These are phyloP conservation scores for Xylaria hypoxylon DNA, from an alignment of 2,329 filamentous ascomycete species.

Conservation along the genomic window DNA sequence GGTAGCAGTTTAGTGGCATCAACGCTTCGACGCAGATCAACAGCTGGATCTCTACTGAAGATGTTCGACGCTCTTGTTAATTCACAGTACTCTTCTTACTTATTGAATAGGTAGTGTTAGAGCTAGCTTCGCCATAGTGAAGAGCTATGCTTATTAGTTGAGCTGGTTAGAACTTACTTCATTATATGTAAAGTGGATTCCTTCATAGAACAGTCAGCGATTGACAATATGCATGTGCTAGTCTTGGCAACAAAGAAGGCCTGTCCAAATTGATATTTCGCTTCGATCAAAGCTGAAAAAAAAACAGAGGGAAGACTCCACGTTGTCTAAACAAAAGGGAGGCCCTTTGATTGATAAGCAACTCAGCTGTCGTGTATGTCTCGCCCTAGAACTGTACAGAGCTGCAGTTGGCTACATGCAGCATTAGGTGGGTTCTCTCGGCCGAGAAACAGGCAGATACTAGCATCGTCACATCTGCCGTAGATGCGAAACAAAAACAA, in stretches of 20 bases:
- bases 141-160: too few relatives aligned
- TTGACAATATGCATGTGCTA: not conserved
- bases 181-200: not conserved
- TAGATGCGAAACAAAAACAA: conserved; percentile 5
- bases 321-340: not conserved
- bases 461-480: not conserved
- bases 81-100: too few relatives aligned
- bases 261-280: not conserved
- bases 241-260: conserved; percentile 5
- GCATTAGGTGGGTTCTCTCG: conserved; percentile 11
- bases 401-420: not conserved
- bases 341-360: conserved; percentile 15
- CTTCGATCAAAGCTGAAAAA: not conserved
- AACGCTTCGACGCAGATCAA: too few relatives aligned
- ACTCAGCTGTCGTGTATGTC: not conserved
- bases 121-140: too few relatives aligned
- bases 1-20: too few relatives aligned
- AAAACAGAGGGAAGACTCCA: not conserved
- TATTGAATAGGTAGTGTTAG: too few relatives aligned
- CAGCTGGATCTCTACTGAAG: too few relatives aligned
- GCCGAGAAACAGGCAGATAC: conserved; percentile 15
- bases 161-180: too few relatives aligned
- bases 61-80: too few relatives aligned
- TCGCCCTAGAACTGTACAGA: not conserved
- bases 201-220: not conserved